Base-by-base conservation (phyloP, 2,329 filamentous ascomycete species). In the Botryotinia narcissicola region DNA sequence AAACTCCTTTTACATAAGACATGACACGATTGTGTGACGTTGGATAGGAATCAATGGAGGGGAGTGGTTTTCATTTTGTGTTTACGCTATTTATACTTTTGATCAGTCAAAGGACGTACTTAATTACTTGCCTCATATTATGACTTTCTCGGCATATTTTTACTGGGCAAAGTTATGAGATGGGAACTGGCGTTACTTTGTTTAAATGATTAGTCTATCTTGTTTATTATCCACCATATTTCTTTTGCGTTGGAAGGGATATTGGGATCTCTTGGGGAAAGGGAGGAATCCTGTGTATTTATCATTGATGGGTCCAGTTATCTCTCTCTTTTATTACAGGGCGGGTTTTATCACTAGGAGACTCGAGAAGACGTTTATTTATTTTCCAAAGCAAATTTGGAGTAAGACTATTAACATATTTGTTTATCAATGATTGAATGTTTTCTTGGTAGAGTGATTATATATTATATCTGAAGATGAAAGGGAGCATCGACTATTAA, bases 71-170 rank as follows among this genome's bases (percentile, higher is more conserved):
- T 37, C 32, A 62, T 57, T 57, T 68, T 57, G 48, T 68, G 46
- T 68, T 68, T 42, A 57, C 51, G 64, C 35, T 68, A 68, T 68
- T 68, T 68, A 68, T 68, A 68, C 48, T 68, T 68, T 68, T 54
- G 64, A 68, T 51, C 46, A 42, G 46, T 68, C 64, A 54, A 54
- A 54, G 64, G 46, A 68, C 25, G 64, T 68, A 68, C 64, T 68
- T 68, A 68, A 68, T 68, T 57, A 68, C 29, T 68, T 40, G 48
- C 48, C 64, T 68, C 46, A 54, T 37, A 42, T 57, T 57, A 68
- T 68, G 64, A 29, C 64, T 54, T 20, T n/a, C 48, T 68, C 48
- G 16, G 48, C 64, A 37, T 37, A 46, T 48, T 25, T 18, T 37
- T 68, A 42, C 46, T 68, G 48, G 64, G 25, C 46, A 57, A 57